Evolutionary conservation across 2,329 filamentous ascomycete species (phyloP).

Genomic region (Ampelomyces quisqualis): DNA sequence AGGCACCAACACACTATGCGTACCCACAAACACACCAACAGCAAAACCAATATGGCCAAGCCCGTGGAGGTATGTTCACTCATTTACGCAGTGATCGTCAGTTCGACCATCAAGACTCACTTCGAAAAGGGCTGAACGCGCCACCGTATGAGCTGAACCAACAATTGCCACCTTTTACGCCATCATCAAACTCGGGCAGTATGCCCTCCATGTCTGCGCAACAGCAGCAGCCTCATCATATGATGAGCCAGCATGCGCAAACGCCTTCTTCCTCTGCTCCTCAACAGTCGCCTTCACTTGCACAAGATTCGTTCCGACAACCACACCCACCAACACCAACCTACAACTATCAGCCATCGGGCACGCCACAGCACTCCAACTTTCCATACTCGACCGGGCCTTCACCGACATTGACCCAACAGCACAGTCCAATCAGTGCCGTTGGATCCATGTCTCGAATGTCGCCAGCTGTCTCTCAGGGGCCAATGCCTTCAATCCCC

Average conservation of each 20-base stretch:
- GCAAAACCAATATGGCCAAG: slow-evolving; percentile 36
- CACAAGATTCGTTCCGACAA: slow-evolving; percentile 61
- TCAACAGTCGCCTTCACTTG: slow-evolving; percentile 55
- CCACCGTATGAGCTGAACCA: slow-evolving; percentile 66
- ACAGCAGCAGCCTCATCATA: slow-evolving; percentile 50
- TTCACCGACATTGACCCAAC: slow-evolving; percentile 48
- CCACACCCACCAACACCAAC: slow-evolving; percentile 61
- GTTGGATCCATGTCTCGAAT: slow-evolving; percentile 52
- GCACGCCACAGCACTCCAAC: slow-evolving; percentile 51
- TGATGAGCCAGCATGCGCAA: slow-evolving; percentile 48
- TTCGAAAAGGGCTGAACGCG: slow-evolving; percentile 64
- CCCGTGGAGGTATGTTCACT: slow-evolving; percentile 55
- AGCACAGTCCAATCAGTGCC: slow-evolving; percentile 52
- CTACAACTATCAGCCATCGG: slow-evolving; percentile 62
- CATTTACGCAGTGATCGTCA: slow-evolving; percentile 54
- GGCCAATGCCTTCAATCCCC: slow-evolving; percentile 48
- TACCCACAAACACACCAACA: slow-evolving; percentile 46
- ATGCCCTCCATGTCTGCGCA: slow-evolving; percentile 49
- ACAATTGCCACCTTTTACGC: slow-evolving; percentile 62
- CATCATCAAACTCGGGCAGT: slow-evolving; percentile 54
- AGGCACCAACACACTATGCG: slow-evolving; percentile 58
- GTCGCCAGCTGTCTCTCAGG: slow-evolving; percentile 53
- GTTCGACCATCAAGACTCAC: slow-evolving; percentile 58
- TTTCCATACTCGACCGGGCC: slow-evolving; percentile 54
- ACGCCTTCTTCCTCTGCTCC: slow-evolving; percentile 43